Conservation (phyloP, 495 filamentous ascomycete genomes). For the Talaromyces trachyspermus region DNA sequence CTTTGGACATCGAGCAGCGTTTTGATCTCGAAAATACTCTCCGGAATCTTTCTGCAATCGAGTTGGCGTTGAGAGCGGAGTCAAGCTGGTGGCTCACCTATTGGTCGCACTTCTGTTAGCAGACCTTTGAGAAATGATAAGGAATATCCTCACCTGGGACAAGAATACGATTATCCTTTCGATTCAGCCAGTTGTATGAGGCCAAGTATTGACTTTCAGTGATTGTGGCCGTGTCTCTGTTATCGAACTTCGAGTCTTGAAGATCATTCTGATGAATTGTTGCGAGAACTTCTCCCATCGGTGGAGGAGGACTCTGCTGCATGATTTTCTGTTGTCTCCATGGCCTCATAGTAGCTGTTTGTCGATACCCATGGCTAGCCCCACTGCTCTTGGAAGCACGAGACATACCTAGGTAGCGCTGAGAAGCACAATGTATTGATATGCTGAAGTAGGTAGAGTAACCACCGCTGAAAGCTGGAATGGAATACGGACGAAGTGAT, state of each 20-base stretch:
- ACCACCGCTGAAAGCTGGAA: too few species aligned
- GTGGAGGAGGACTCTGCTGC: constrained; percentile 9
- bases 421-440: too few species aligned
- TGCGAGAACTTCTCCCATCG: constrained; percentile 18
- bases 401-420: too few species aligned
- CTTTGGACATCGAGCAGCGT: constrained; percentile 48
- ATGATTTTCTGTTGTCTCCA: neutral
- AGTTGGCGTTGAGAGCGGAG: constrained; percentile 31
- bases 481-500: too few species aligned
- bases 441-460: too few species aligned
- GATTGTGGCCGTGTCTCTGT: constrained; percentile 11
- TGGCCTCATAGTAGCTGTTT: too few species aligned
- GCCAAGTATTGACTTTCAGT: constrained; percentile 24
- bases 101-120: constrained; percentile 5
- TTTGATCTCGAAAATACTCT: constrained; percentile 52
- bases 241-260: neutral
- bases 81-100: constrained; percentile 47
- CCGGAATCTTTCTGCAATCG: constrained; percentile 44
- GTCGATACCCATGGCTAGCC: too few species aligned
- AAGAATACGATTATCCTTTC: constrained; percentile 32
- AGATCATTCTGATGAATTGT: constrained; percentile 15
- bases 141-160: constrained; percentile 41
- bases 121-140: neutral
- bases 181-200: constrained; percentile 50
- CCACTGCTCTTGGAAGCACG: too few species aligned